Evolutionary conservation across 169 alveolate species (phyloP).

Genomic region (Amoebophrya sp.): DNA sequence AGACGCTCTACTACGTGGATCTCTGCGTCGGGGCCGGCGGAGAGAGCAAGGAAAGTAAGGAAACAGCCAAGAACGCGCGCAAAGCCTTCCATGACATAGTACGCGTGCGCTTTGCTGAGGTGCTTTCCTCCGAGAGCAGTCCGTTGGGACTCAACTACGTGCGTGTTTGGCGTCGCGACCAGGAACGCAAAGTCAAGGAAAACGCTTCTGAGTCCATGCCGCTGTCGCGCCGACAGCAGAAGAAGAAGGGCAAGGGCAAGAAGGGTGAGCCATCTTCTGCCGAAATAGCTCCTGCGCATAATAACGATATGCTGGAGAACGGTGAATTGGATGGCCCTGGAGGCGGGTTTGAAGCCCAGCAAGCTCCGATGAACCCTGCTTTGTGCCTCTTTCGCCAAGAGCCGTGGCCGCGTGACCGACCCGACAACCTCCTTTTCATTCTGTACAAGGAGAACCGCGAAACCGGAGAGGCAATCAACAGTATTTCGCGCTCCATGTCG

Average conservation of each 20-base stretch:
- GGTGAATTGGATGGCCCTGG: not conserved
- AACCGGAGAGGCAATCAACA: not conserved
- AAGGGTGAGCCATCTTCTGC: no score
- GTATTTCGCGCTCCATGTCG: not conserved
- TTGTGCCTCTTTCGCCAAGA: not conserved
- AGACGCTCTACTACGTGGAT: not conserved
- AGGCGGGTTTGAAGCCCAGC: not conserved
- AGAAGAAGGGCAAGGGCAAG: not conserved
- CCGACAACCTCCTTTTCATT: not conserved
- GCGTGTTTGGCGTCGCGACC: conserved; percentile 2
- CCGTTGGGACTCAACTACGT: not conserved
- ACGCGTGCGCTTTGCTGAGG: not conserved
- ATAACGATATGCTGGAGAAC: no score
- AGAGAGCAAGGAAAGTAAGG: no score
- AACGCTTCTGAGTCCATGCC: not conserved
- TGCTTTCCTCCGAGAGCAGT: not conserved
- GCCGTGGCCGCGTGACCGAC: not conserved
- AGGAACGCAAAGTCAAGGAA: not conserved
- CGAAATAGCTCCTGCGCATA: no score
- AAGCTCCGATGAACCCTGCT: not conserved
- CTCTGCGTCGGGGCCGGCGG: no score
- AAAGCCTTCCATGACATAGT: not conserved
- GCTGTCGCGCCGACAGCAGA: not conserved
- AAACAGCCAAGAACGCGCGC: not conserved
- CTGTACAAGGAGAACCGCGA: not conserved